phyloP scores from a whole-genome alignment of 768 basidiomycete species.

The Auricularia cornea region DNA sequence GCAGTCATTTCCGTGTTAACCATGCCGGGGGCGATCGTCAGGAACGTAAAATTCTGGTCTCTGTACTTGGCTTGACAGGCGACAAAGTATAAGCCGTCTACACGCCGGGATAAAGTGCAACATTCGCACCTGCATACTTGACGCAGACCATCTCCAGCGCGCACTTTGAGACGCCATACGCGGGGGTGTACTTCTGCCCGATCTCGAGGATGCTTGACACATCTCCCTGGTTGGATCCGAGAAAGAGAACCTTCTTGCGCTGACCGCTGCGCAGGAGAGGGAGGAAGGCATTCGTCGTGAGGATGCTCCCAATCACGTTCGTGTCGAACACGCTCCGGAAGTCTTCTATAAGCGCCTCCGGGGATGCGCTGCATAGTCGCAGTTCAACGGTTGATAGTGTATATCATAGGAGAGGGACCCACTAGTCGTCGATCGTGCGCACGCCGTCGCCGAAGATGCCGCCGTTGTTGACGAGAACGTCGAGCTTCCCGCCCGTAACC shows the following conservation, averaged over 20 bases:
- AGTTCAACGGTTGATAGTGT: too few relatives aligned
- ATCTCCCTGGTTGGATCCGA: constrained; percentile 4
- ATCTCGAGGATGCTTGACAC: constrained; percentile 1
- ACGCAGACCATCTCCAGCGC: constrained; percentile 2
- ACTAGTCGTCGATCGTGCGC: constrained; percentile 4
- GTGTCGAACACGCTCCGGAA: constrained; percentile 4
- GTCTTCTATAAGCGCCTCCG: not conserved
- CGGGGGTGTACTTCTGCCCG: not conserved
- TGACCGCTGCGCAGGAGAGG: constrained; percentile 11
- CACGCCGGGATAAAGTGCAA: too few relatives aligned
- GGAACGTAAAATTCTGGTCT: constrained; percentile 6
- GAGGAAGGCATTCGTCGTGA: constrained; percentile 10
- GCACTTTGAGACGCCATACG: constrained; percentile 5
- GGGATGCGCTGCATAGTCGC: not conserved
- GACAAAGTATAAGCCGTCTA: too few relatives aligned
- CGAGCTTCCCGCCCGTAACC: too few relatives aligned
- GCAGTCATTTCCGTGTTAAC: not conserved
- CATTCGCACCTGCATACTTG: constrained; percentile 5
- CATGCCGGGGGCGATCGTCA: constrained; percentile 5
- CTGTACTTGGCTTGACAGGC: constrained; percentile 5
- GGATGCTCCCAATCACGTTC: constrained; percentile 14
- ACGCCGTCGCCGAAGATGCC: too few relatives aligned
- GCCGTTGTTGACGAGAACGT: constrained; percentile 5
- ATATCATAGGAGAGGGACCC: not conserved
- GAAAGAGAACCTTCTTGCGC: constrained; percentile 7